phyloP scores from a whole-genome alignment of 2,329 filamentous ascomycete genomes.

The Fusarium praegraminearum region DNA sequence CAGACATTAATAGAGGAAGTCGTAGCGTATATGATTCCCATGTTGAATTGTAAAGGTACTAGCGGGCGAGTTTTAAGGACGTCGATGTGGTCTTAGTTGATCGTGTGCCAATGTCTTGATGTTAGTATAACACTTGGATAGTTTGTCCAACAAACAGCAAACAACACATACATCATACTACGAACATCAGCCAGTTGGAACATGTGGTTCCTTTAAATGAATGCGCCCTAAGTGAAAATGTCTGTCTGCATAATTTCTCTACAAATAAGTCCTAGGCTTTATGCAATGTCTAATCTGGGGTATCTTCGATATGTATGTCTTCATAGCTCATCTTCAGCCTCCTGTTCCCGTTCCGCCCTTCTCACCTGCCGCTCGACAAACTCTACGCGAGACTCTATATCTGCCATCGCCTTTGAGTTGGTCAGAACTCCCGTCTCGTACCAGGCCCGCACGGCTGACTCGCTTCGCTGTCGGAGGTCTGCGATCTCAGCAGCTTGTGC shows the following conservation, averaged over 20 bases:
- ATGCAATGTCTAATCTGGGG: constrained; percentile 18
- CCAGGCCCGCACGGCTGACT: constrained; percentile 73
- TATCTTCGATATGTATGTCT: constrained; percentile 31
- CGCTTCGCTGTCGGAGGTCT: constrained; percentile 73
- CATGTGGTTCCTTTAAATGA: too few species aligned
- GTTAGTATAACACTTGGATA: background rate
- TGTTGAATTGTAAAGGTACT: too few species aligned
- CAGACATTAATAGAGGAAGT: background rate
- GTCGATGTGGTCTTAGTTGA: background rate
- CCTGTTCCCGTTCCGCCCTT: constrained; percentile 65
- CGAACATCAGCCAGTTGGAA: background rate
- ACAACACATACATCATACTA: background rate
- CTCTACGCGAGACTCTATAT: constrained; percentile 76
- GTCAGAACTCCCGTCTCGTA: constrained; percentile 79
- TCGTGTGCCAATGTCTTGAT: background rate
- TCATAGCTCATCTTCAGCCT: constrained; percentile 47
- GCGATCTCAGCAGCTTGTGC: constrained; percentile 72
- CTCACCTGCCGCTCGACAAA: constrained; percentile 73
- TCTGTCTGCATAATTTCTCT: background rate
- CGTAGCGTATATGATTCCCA: too few species aligned
- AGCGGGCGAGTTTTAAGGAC: background rate
- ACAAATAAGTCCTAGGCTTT: background rate
- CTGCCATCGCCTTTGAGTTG: constrained; percentile 75
- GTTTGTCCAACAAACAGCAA: background rate
- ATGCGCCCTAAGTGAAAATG: background rate